Evolutionary conservation across 352 stramenopile genomes (phyloP).

Genomic region (Globisporangium spiculum): DNA sequence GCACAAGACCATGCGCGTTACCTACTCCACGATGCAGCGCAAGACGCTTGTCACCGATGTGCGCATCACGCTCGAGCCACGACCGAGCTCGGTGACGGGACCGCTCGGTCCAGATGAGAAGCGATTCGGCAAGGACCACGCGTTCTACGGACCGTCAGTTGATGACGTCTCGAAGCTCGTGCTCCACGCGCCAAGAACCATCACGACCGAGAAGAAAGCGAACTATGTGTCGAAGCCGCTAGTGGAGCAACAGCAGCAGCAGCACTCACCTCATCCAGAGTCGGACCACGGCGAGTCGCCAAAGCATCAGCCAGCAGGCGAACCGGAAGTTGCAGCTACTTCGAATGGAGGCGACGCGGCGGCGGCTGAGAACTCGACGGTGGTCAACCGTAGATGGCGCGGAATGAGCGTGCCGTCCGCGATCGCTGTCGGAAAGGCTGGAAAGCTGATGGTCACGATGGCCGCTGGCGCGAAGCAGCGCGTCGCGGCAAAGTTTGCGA

Average conservation of each 20-base stretch:
- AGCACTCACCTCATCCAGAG: background rate
- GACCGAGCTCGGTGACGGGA: slow-evolving; percentile 58
- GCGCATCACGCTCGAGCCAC: slow-evolving; percentile 73
- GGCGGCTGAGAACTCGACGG: slow-evolving; percentile 5
- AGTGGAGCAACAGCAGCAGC: slow-evolving; percentile 3
- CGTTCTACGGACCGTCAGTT: slow-evolving; percentile 57
- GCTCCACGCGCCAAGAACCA: slow-evolving; percentile 45
- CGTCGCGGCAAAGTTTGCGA: slow-evolving; percentile 61
- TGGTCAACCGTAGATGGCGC: slow-evolving; percentile 46
- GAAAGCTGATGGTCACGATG: slow-evolving; percentile 76
- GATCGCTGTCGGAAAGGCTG: slow-evolving; percentile 26
- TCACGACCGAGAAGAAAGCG: slow-evolving; percentile 61
- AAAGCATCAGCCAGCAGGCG: slow-evolving; percentile 13
- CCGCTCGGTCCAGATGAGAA: slow-evolving; percentile 51
- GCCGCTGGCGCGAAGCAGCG: slow-evolving; percentile 64
- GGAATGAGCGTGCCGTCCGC: slow-evolving; percentile 36
- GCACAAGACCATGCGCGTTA: slow-evolving; percentile 60
- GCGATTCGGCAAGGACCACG: slow-evolving; percentile 64
- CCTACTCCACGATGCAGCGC: slow-evolving; percentile 66
- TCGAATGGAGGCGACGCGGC: slow-evolving; percentile 14
- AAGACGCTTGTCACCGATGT: slow-evolving; percentile 76
- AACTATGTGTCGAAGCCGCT: slow-evolving; percentile 72
- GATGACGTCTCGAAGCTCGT: slow-evolving; percentile 76
- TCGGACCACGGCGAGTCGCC: slow-evolving; percentile 12
- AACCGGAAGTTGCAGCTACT: slow-evolving; percentile 6